phyloP scores from a whole-genome alignment of 2,329 filamentous ascomycete genomes.

The Clarireedia sp. region DNA sequence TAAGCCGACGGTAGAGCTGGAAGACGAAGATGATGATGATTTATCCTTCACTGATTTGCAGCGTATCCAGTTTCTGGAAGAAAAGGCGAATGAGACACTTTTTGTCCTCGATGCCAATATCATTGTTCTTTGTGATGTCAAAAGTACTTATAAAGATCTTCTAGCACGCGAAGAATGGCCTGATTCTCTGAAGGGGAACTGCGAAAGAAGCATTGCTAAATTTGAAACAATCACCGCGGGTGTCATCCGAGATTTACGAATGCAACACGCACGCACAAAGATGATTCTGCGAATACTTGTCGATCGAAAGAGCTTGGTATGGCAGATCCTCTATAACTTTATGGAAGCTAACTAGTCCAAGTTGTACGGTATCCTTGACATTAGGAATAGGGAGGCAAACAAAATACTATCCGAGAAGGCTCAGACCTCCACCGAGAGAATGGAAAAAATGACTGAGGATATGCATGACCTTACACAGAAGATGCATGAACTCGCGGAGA shows the following conservation, averaged over 20 bases:
- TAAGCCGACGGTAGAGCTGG: neutral
- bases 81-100: constrained; percentile 31
- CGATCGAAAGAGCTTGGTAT: constrained; percentile 18
- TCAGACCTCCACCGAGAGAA: constrained; percentile 14
- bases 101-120: constrained; percentile 30
- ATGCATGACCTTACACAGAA: constrained; percentile 24
- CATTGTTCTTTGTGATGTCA: constrained; percentile 25
- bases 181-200: constrained; percentile 5
- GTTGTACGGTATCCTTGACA: constrained; percentile 31
- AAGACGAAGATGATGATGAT: neutral
- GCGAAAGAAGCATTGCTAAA: constrained; percentile 1
- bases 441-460: neutral
- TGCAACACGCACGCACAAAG: constrained; percentile 21
- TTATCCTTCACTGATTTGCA: constrained; percentile 30
- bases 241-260: constrained; percentile 21
- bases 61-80: constrained; percentile 30
- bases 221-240: constrained; percentile 20
- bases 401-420: constrained; percentile 23
- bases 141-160: constrained; percentile 16
- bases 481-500: constrained; percentile 30
- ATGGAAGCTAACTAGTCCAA: constrained; percentile 11
- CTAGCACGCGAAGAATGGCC: constrained; percentile 8
- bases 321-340: neutral
- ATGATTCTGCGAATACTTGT: constrained; percentile 19
- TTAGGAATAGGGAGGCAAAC: constrained; percentile 29